Evolutionary conservation across 768 basidiomycete species (phyloP).

Genomic region (Rhodotorula toruloides): DNA sequence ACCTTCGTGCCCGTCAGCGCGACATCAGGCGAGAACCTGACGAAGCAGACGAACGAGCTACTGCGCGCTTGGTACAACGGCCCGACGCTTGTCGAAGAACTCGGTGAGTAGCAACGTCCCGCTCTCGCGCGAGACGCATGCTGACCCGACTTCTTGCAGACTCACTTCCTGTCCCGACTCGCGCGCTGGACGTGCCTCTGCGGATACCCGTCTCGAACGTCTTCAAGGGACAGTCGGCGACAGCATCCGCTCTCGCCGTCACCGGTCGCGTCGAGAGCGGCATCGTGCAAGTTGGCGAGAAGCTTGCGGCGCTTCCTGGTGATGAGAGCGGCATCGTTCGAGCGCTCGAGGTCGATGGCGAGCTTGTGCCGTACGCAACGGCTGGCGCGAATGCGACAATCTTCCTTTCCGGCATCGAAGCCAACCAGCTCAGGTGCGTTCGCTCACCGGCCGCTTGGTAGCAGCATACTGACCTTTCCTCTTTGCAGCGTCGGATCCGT

Average conservation of each 20-base stretch:
- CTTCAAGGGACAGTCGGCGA: slow-evolving; percentile 78
- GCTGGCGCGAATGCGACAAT: slow-evolving; percentile 86
- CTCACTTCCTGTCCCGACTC: slow-evolving; percentile 31
- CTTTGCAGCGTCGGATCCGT: slow-evolving; percentile 68
- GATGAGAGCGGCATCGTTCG: slow-evolving; percentile 79
- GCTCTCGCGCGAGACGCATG: neutral
- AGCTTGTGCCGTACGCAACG: slow-evolving; percentile 73
- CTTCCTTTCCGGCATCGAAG: slow-evolving; percentile 75
- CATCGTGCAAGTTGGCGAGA: slow-evolving; percentile 85
- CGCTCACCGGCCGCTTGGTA: neutral
- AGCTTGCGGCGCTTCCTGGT: slow-evolving; percentile 77
- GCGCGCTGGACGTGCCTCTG: slow-evolving; percentile 60
- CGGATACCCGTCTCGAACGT: slow-evolving; percentile 91
- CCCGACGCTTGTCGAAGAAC: slow-evolving; percentile 70
- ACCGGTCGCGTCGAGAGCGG: slow-evolving; percentile 81
- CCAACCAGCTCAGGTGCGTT: slow-evolving; percentile 60
- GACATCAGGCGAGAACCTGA: slow-evolving; percentile 80
- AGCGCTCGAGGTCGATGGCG: slow-evolving; percentile 84
- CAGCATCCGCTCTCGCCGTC: slow-evolving; percentile 61
- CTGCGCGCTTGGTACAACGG: slow-evolving; percentile 76
- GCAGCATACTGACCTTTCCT: neutral
- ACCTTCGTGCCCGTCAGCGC: slow-evolving; percentile 84
- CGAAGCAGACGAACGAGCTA: slow-evolving; percentile 49
- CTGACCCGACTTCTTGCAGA: slow-evolving; percentile 13
- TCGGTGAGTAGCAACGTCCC: slow-evolving; percentile 55